Percentiles rank a stretch among this genome's conserved stretches.
Evolutionary conservation across 2,329 filamentous ascomycete species (phyloP).

Genomic region (Arachnomyces sp.): DNA sequence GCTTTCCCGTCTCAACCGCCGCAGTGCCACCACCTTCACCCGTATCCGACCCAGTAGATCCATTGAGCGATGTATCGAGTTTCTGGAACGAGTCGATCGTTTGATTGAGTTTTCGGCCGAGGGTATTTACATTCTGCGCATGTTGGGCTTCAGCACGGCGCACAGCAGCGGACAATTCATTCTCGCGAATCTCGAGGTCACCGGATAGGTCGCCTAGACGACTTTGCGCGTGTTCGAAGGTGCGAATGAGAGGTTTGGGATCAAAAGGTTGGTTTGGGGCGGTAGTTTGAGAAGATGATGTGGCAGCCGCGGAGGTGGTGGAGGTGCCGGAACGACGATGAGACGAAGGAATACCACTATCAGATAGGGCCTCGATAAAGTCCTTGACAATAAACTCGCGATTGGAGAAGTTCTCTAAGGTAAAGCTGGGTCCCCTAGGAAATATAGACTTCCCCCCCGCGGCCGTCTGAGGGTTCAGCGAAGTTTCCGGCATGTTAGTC

Average conservation of each 20-base stretch:
- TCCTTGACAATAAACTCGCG: slow-evolving; percentile 97
- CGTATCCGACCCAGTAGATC: slow-evolving; percentile 37
- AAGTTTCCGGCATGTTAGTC: slow-evolving; percentile 27
- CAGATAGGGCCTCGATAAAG: slow-evolving; percentile 88
- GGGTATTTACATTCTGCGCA: slow-evolving; percentile 77
- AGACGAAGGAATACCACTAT: slow-evolving; percentile 63
- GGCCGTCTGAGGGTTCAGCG: slow-evolving; percentile 31
- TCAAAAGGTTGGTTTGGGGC: slow-evolving; percentile 60
- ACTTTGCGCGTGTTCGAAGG: slow-evolving; percentile 67
- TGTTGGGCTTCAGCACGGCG: slow-evolving; percentile 87
- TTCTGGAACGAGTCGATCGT: slow-evolving; percentile 88
- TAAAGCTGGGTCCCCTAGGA: slow-evolving; percentile 73
- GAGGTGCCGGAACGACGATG: slow-evolving; percentile 67
- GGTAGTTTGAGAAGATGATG: slow-evolving; percentile 19
- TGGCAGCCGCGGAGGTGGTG: slow-evolving; percentile 23
- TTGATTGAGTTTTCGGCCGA: slow-evolving; percentile 83
- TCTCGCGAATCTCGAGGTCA: slow-evolving; percentile 82
- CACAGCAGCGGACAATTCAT: slow-evolving; percentile 81
- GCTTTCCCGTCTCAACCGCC: slow-evolving; percentile 89
- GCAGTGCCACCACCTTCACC: slow-evolving; percentile 64
- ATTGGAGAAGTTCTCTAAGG: slow-evolving; percentile 76
- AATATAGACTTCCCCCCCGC: slow-evolving; percentile 59
- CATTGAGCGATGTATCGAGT: slow-evolving; percentile 74
- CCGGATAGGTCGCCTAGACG: slow-evolving; percentile 52
- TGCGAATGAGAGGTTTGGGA: slow-evolving; percentile 90